phyloP scores from a whole-genome alignment of 257 asterid genomes.

The Solanum pimpinellifolium region DNA sequence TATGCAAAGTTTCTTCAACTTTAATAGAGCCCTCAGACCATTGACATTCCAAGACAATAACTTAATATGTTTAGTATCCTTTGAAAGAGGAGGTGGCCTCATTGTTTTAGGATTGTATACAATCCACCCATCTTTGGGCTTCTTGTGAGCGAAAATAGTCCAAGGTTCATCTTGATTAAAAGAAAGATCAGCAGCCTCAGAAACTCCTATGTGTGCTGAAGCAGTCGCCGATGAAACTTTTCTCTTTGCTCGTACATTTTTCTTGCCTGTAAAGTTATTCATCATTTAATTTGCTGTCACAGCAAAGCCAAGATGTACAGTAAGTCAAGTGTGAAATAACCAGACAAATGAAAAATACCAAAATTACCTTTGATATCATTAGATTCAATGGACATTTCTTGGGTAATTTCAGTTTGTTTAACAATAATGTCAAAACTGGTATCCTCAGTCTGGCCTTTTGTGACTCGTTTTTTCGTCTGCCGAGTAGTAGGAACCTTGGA shows the following conservation, averaged over 20 bases:
- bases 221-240: slow-evolving; percentile 25
- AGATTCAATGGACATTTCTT: slow-evolving; percentile 29
- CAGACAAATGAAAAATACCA: neutral
- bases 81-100: slow-evolving; percentile 68
- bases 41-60: slow-evolving; percentile 95
- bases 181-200: slow-evolving; percentile 16
- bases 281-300: neutral
- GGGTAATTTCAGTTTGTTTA: slow-evolving; percentile 5
- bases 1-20: slow-evolving; percentile 49
- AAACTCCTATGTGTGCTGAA: slow-evolving; percentile 15
- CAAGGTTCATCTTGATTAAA: slow-evolving; percentile 57
- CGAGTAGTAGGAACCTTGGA: slow-evolving; percentile 19
- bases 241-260: slow-evolving; percentile 25
- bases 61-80: slow-evolving; percentile 48
- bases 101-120: slow-evolving; percentile 77
- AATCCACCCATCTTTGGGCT: slow-evolving; percentile 79
- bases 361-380: slow-evolving; percentile 40
- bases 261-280: slow-evolving; percentile 21
- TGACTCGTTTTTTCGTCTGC: slow-evolving; percentile 26
- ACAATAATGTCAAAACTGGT: slow-evolving; percentile 5
- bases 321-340: neutral
- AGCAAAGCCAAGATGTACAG: neutral
- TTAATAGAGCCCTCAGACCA: slow-evolving; percentile 83
- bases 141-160: slow-evolving; percentile 85
- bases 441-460: slow-evolving; percentile 12